phyloP scores from a whole-genome alignment of 2,329 filamentous ascomycete genomes.

The Scytalidium sp. region DNA sequence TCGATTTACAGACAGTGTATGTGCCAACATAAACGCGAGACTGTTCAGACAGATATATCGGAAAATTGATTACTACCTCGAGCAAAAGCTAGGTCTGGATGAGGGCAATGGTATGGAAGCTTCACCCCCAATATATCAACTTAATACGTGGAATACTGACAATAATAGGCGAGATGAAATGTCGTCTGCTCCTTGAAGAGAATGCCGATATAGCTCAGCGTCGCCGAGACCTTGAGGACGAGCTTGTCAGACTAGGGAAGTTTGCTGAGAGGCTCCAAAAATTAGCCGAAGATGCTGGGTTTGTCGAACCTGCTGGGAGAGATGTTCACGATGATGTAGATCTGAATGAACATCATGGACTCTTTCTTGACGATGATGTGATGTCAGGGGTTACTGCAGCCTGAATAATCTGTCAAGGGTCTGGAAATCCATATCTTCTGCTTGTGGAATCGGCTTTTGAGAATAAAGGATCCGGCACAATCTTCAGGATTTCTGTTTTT shows the following conservation, averaged over 20 bases:
- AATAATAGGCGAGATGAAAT: constrained; percentile 7
- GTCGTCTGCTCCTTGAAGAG: constrained; percentile 10
- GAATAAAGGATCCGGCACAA: too few species aligned
- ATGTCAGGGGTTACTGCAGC: neutral
- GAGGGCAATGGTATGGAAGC: constrained; percentile 8
- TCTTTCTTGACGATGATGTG: too few species aligned
- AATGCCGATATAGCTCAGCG: constrained; percentile 3
- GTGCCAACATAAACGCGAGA: constrained; percentile 9
- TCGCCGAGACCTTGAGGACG: constrained; percentile 2
- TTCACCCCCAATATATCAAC: neutral
- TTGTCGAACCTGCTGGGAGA: neutral
- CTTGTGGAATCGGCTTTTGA: too few species aligned
- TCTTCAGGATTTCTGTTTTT: too few species aligned
- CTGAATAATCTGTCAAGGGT: too few species aligned
- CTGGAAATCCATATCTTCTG: too few species aligned
- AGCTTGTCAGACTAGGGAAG: constrained; percentile 6
- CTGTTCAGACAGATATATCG: constrained; percentile 8
- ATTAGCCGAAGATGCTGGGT: constrained; percentile 4
- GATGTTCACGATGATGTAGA: neutral
- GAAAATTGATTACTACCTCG: constrained; percentile 8
- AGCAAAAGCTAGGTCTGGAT: constrained; percentile 10
- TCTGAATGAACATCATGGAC: neutral
- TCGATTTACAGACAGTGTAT: constrained; percentile 56
- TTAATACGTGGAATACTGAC: neutral
- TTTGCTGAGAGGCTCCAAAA: constrained; percentile 4